Percentiles rank a stretch among this genome's conserved stretches.
These are phyloP conservation scores for Coemansia furcata DNA, from an alignment of 192 early-diverging fungal species.

Conservation along the genomic window DNA sequence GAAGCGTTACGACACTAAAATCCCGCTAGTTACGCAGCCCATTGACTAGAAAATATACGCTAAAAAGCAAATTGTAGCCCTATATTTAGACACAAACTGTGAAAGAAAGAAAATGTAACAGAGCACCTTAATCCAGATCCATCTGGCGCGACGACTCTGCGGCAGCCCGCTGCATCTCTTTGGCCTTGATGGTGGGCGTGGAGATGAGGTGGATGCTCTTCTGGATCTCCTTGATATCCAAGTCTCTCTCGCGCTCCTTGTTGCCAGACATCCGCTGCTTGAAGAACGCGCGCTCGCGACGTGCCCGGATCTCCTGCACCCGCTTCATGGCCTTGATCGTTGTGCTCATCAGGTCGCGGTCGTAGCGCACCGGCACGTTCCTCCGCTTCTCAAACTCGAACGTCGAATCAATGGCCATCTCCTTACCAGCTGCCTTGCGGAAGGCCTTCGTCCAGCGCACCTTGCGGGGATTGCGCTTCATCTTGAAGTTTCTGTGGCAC, in stretches of 20 bases:
- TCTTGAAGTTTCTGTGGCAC: slow-evolving; percentile 99
- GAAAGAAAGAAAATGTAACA: not conserved
- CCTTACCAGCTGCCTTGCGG: slow-evolving; percentile 97
- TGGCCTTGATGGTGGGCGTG: slow-evolving; percentile 34
- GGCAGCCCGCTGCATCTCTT: slow-evolving; percentile 43
- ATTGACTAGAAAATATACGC: slow-evolving; percentile 25
- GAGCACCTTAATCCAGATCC: slow-evolving; percentile 36
- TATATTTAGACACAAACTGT: slow-evolving; percentile 5
- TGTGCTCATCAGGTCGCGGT: slow-evolving; percentile 93
- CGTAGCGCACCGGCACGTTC: slow-evolving; percentile 97
- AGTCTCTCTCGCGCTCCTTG: slow-evolving; percentile 73
- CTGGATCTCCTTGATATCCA: slow-evolving; percentile 75
- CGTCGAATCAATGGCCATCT: slow-evolving; percentile 97
- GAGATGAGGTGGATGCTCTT: slow-evolving; percentile 86
- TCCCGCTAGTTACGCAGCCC: slow-evolving; percentile 41
- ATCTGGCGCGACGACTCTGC: slow-evolving; percentile 47
- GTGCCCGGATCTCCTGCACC: slow-evolving; percentile 89
- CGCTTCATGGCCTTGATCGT: slow-evolving; percentile 99
- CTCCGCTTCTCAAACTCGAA: slow-evolving; percentile 99
- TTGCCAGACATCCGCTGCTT: slow-evolving; percentile 90
- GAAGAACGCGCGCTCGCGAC: slow-evolving; percentile 90
- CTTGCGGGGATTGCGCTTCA: slow-evolving; percentile 99
- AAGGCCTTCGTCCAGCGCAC: slow-evolving; percentile 99
- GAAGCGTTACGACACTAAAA: slow-evolving; percentile 68
- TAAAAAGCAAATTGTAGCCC: not conserved